Evolutionary conservation across 805 yeast species (phyloP).

Genomic region (Zygosaccharomyces bisporus): DNA sequence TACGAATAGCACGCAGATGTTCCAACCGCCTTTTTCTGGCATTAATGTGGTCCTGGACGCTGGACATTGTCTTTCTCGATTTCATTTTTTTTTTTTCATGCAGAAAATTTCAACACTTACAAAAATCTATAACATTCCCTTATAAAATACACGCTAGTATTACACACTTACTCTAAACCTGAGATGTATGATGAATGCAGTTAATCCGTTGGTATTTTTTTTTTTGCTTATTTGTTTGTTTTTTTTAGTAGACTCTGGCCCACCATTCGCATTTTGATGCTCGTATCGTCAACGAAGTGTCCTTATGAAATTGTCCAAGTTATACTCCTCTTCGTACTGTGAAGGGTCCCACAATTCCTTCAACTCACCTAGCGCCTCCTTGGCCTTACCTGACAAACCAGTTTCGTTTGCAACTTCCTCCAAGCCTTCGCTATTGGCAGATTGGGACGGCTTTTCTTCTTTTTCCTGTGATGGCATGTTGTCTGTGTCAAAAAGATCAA

Average conservation of each 20-base stretch:
- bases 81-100: neutral
- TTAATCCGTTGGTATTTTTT: neutral
- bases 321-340: conserved; percentile 95
- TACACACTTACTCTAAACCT: neutral
- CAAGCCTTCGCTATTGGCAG: conserved; percentile 29
- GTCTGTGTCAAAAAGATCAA: conserved; percentile 82
- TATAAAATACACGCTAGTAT: conserved; percentile 4
- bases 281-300: conserved; percentile 40
- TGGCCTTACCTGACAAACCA: conserved; percentile 80
- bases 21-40: conserved; percentile 12
- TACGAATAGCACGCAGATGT: neutral
- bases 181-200: neutral
- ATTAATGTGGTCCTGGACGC: conserved; percentile 8
- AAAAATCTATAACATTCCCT: conserved; percentile 1
- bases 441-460: conserved; percentile 34
- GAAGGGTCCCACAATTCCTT: conserved; percentile 95
- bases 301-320: conserved; percentile 87
- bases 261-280: neutral
- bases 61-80: conserved; percentile 6
- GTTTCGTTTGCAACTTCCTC: conserved; percentile 52
- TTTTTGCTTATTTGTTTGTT: neutral
- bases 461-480: conserved; percentile 44
- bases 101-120: neutral
- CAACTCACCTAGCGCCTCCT: conserved; percentile 80
- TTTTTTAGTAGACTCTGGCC: too few species aligned